These are phyloP conservation scores for Podospora pseudopauciseta DNA, from an alignment of 495 filamentous ascomycete species.

Conservation along the genomic window DNA sequence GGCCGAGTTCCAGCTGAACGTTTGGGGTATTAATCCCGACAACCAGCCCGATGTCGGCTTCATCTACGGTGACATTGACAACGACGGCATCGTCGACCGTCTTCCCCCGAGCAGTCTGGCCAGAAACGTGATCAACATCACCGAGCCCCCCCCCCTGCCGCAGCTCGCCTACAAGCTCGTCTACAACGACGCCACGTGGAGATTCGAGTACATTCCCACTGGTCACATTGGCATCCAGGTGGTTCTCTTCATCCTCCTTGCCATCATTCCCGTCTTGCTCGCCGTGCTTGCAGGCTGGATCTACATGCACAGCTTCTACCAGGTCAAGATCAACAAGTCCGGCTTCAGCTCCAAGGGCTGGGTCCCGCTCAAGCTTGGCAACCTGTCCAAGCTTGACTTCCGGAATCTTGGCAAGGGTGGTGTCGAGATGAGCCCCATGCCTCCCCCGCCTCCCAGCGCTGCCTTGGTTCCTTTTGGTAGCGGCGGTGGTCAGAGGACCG, in stretches of 20 bases:
- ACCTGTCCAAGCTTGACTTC: slow-evolving; percentile 36
- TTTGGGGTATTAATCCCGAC: slow-evolving; percentile 67
- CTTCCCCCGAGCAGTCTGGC: slow-evolving; percentile 60
- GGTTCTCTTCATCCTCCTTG: slow-evolving; percentile 55
- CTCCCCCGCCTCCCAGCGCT: slow-evolving; percentile 22
- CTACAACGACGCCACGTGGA: slow-evolving; percentile 53
- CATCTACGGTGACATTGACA: slow-evolving; percentile 35
- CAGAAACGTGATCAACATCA: slow-evolving; percentile 58
- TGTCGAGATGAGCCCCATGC: slow-evolving; percentile 39
- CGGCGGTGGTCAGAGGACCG: slow-evolving; percentile 44
- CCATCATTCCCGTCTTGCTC: slow-evolving; percentile 51
- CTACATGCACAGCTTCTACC: slow-evolving; percentile 65
- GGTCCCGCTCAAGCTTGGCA: slow-evolving; percentile 25
- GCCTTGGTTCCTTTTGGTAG: slow-evolving; percentile 16
- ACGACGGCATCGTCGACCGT: slow-evolving; percentile 57
- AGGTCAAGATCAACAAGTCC: slow-evolving; percentile 66
- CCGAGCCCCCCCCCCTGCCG: slow-evolving; percentile 51
- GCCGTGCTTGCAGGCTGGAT: slow-evolving; percentile 51
- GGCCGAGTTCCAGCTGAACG: slow-evolving; percentile 59
- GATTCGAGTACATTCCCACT: slow-evolving; percentile 50
- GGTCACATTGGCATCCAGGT: slow-evolving; percentile 58
- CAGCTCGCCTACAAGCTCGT: slow-evolving; percentile 55
- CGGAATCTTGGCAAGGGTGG: slow-evolving; percentile 43
- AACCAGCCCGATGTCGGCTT: slow-evolving; percentile 55
- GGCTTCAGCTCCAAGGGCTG: slow-evolving; percentile 50